These are phyloP conservation scores for Eucalyptus brandiana DNA, from an alignment of 345 rosid species.

Conservation along the genomic window DNA sequence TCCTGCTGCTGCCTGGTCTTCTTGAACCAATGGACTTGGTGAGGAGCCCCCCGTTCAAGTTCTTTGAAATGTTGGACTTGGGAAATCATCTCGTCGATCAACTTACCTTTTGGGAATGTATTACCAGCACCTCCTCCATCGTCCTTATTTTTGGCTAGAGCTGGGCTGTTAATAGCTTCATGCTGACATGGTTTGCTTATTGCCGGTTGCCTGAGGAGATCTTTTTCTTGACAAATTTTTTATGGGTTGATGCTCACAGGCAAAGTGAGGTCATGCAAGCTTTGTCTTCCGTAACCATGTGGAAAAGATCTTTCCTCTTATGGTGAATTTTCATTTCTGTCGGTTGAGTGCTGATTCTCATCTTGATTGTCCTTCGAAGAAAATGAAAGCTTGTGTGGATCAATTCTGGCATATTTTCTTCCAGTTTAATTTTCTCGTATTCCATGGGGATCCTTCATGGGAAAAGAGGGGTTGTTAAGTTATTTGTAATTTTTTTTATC, in stretches of 20 bases:
- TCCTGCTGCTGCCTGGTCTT: conserved; percentile 16
- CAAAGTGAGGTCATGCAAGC: conserved; percentile 1
- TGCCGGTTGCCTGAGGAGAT: conserved; percentile 9
- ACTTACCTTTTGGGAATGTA: conserved; percentile 11
- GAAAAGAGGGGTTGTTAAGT: too few relatives aligned
- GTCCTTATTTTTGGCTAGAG: neutral
- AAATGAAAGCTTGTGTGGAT: conserved; percentile 20
- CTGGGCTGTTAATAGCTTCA: conserved; percentile 6
- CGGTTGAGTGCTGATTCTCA: conserved; percentile 14
- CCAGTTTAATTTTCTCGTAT: neutral
- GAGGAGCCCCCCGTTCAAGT: conserved; percentile 31
- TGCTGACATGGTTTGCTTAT: conserved; percentile 16
- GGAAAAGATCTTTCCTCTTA: conserved; percentile 34
- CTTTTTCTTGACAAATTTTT: conserved; percentile 12
- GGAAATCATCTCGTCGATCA: conserved; percentile 29
- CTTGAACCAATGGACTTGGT: conserved; percentile 27
- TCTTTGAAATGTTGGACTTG: conserved; percentile 56
- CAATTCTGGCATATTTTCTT: conserved; percentile 17
- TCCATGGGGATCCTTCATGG: too few relatives aligned
- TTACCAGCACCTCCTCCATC: neutral
- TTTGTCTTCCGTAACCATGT: conserved; percentile 12
- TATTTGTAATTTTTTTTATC: too few relatives aligned
- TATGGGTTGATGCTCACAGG: conserved; percentile 1
- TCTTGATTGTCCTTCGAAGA: conserved; percentile 3
- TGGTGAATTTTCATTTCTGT: conserved; percentile 11